Conservation (phyloP, 2,329 filamentous ascomycete species). For the Alternaria brassicae region DNA sequence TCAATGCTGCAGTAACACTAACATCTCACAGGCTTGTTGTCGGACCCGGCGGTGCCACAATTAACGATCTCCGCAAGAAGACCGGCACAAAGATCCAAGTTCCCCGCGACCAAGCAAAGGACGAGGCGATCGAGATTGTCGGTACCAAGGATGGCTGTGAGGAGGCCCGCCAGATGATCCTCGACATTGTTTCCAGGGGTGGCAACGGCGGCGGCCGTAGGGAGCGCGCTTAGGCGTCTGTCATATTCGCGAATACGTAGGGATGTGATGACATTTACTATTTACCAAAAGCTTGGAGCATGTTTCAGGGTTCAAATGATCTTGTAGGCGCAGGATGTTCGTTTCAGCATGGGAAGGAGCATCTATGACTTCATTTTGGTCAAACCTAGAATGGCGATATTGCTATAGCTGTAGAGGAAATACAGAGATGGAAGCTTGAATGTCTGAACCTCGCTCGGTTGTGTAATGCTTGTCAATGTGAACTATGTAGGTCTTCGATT, state of each 20-base stretch:
- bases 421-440: neutral
- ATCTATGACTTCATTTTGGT: constrained; percentile 1
- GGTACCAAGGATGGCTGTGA: constrained; percentile 82
- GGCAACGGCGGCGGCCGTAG: constrained; percentile 39
- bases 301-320: neutral
- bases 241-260: neutral
- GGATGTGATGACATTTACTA: neutral
- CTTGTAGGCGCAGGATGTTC: neutral
- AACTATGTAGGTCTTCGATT: neutral
- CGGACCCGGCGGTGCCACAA: constrained; percentile 85
- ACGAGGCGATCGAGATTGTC: constrained; percentile 88
- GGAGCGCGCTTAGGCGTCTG: constrained; percentile 16
- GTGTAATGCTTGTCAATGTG: too few species aligned
- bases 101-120: constrained; percentile 75
- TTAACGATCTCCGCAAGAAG: constrained; percentile 90
- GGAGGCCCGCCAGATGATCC: constrained; percentile 84
- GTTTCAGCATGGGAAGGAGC: neutral
- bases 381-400: neutral
- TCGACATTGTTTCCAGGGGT: constrained; percentile 71
- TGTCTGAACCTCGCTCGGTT: too few species aligned
- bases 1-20: constrained; percentile 2
- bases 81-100: constrained; percentile 95
- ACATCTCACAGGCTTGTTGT: constrained; percentile 71
- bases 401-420: neutral
- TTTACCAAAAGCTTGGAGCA: neutral